A percentile compares a stretch with the other conserved stretches of the same genome.
Conservation (phyloP, 2,329 filamentous ascomycete genomes). For the Malbranchea cinnamomea region DNA sequence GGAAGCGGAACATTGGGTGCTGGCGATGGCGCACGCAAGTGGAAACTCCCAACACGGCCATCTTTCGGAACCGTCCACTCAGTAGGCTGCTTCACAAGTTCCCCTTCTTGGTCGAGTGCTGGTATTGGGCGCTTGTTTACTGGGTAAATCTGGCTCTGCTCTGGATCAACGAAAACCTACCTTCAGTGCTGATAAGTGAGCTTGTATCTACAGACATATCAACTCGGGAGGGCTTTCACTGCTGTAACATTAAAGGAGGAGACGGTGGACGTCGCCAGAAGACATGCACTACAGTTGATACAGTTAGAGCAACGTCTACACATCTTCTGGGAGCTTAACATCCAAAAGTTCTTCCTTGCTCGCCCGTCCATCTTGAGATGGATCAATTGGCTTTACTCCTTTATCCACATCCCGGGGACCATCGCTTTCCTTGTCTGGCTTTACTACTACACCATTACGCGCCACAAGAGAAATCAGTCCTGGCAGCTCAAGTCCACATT, state of each 20-base stretch:
- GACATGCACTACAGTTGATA: slow-evolving; percentile 53
- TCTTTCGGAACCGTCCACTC: slow-evolving; percentile 45
- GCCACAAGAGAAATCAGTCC: slow-evolving; percentile 34
- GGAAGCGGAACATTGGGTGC: slow-evolving; percentile 34
- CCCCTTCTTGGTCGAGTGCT: slow-evolving; percentile 59
- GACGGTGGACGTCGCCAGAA: slow-evolving; percentile 52
- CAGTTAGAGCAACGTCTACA: slow-evolving; percentile 48
- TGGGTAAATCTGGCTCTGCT: slow-evolving; percentile 40
- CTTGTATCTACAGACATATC: slow-evolving; percentile 44
- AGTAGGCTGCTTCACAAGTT: slow-evolving; percentile 51
- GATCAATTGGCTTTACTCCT: slow-evolving; percentile 60
- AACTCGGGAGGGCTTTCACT: slow-evolving; percentile 56
- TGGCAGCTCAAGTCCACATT: slow-evolving; percentile 20
- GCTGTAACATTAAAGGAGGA: slow-evolving; percentile 53
- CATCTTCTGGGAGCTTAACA: slow-evolving; percentile 49
- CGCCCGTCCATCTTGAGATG: slow-evolving; percentile 37
- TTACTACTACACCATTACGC: slow-evolving; percentile 55
- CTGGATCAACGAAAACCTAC: neutral
- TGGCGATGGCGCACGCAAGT: slow-evolving; percentile 34
- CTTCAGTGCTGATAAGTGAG: neutral
- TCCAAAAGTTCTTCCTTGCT: slow-evolving; percentile 43
- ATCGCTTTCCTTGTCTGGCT: slow-evolving; percentile 54
- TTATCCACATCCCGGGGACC: slow-evolving; percentile 64
- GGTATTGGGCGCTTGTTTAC: slow-evolving; percentile 66
- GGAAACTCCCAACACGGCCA: slow-evolving; percentile 45